Base-by-base conservation (phyloP, 768 basidiomycete species). In the Austroboletus eburneus region DNA sequence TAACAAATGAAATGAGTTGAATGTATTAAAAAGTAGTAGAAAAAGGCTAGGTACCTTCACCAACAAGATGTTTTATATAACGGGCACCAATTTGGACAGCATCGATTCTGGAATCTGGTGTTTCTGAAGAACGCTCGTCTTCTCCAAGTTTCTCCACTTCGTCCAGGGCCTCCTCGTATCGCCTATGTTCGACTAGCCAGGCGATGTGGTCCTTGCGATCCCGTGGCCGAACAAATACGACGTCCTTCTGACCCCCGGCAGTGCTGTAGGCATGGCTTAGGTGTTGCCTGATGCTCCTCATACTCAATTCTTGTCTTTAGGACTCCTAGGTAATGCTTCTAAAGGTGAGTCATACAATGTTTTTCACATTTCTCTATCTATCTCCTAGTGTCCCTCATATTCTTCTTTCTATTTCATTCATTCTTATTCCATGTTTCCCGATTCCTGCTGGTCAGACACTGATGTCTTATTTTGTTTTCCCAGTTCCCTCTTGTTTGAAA, bases 141-240 rank as follows among this genome's bases (percentile, higher is more conserved):
- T 67, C 55, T 1, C 52, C 46, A n/a, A 91, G 72, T 51, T 73
- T 72, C 68, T 97, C 92, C 10, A 90, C 79, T 49, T 83, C 83
- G 9, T 75, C 77, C 53, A 99, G 69, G 3, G 96, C 96, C 57
- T 97, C 92, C 56, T 95, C 92, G 56, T 91, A 99, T 54, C 82
- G 70, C 61, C 78, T 73, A 55, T 81, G 75, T 61, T 97, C 91
- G 10, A 97, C 85, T 16, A 99, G 69, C 96, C 96, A 99, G 9
- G 77, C 72, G 33, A 99, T 80, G 62, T 94, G 93, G 63, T 99
- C 96, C 56, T 81, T 77, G 61, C 79, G 77, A 70, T 98, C 96
- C 49, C 96, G 73, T 32, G 87, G 84, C 56, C 80, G 79, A n/a
- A 92, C 94, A 8, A 92, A 69, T 35, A 98, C 84, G 23, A 98